A percentile compares a stretch with the other conserved stretches of the same genome.
phyloP scores from a whole-genome alignment of 1,284 basidiomycete genomes.

The Puccinia horiana region DNA sequence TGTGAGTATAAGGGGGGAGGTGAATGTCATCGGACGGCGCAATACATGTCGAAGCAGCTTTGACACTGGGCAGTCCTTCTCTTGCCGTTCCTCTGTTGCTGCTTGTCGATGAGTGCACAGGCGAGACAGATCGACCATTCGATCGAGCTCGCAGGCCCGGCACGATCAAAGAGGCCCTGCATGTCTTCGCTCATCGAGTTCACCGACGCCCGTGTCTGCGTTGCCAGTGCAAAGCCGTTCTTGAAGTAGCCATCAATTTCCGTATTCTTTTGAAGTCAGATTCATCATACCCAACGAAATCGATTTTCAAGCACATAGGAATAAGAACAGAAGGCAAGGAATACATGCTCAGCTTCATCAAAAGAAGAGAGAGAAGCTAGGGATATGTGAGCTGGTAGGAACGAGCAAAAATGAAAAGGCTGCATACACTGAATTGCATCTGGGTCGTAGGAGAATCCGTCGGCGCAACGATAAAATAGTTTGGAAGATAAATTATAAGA shows the following conservation, averaged over 20 bases:
- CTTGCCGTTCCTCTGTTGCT: constrained; percentile 44
- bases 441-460: constrained; percentile 47
- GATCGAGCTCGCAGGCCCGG: constrained; percentile 30
- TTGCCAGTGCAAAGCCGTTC: constrained; percentile 49
- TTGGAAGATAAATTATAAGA: constrained; percentile 44
- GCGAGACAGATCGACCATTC: constrained; percentile 49
- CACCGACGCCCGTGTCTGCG: constrained; percentile 17
- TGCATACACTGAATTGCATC: constrained; percentile 43
- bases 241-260: constrained; percentile 47
- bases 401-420: neutral
- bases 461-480: constrained; percentile 45
- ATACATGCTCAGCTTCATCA: neutral
- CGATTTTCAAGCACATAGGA: neutral
- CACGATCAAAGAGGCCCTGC: constrained; percentile 36
- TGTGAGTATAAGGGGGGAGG: neutral
- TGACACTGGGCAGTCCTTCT: constrained; percentile 40
- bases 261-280: constrained; percentile 45
- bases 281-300: neutral
- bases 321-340: neutral
- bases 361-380: neutral
- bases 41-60: constrained; percentile 48
- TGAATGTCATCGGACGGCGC: constrained; percentile 4
- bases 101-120: constrained; percentile 47
- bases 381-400: neutral
- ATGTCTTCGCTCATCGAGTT: constrained; percentile 36